phyloP scores from a whole-genome alignment of 306 rosid genomes.

The Spatholobus suberectus region DNA sequence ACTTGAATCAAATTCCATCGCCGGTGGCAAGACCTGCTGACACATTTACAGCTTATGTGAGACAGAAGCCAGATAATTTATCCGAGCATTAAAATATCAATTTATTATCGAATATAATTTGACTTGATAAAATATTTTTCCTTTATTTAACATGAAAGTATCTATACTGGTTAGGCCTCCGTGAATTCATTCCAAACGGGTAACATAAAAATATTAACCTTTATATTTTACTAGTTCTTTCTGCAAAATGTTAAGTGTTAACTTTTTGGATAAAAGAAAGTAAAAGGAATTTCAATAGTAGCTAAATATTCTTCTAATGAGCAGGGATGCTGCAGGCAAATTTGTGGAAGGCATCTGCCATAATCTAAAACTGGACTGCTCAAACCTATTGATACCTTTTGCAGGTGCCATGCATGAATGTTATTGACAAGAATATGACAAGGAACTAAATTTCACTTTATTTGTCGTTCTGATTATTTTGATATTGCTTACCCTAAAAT shows the following conservation, averaged over 20 bases:
- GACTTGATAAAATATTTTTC: not conserved
- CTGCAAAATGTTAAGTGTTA: not conserved
- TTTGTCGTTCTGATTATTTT: not conserved
- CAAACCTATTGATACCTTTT: conserved; percentile 49
- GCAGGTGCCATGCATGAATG: conserved; percentile 51
- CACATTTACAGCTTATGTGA: conserved; percentile 55
- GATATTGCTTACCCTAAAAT: not conserved
- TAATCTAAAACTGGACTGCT: conserved; percentile 52
- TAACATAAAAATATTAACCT: conserved; percentile 30
- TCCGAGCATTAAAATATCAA: not conserved
- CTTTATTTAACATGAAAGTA: conserved; percentile 41
- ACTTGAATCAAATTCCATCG: conserved; percentile 56
- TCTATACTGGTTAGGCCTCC: conserved; percentile 54
- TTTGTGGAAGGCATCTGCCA: conserved; percentile 52
- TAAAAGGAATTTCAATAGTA: not conserved
- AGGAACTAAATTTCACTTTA: not conserved
- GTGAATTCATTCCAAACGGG: conserved; percentile 61
- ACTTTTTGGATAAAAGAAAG: not conserved
- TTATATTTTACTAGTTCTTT: not conserved
- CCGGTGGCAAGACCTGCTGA: conserved; percentile 50
- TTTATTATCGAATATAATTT: not conserved
- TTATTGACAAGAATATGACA: not conserved
- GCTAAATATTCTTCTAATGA: not conserved
- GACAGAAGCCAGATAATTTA: not conserved
- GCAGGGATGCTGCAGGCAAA: conserved; percentile 46